These are phyloP conservation scores for Tulasnella sp. DNA, from an alignment of 768 basidiomycete genomes.

Conservation along the genomic window DNA sequence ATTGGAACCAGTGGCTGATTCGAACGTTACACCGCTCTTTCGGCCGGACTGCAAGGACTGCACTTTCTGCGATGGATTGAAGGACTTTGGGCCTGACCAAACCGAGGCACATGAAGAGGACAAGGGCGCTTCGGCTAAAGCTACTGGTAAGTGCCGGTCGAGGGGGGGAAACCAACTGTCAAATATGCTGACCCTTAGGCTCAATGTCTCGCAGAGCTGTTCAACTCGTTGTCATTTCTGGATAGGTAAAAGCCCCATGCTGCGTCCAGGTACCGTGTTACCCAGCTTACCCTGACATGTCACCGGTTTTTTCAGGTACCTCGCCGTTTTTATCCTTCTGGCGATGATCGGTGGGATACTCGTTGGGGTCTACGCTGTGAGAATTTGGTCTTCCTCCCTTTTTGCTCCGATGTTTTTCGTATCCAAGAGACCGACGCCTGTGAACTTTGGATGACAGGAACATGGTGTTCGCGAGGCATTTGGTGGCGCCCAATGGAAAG, in stretches of 20 bases:
- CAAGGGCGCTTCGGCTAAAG: neutral
- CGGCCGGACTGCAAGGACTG: slow-evolving; percentile 5
- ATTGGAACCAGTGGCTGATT: neutral
- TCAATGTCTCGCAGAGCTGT: neutral
- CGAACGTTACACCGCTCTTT: slow-evolving; percentile 3
- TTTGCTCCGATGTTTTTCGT: neutral
- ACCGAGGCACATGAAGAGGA: neutral
- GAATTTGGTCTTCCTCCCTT: neutral
- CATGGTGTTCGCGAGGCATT: slow-evolving; percentile 53
- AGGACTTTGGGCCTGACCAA: slow-evolving; percentile 3
- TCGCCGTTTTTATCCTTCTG: slow-evolving; percentile 58
- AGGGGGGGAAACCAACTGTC: neutral
- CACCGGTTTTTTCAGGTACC: slow-evolving; percentile 17
- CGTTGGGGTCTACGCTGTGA: slow-evolving; percentile 50
- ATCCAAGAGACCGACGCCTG: neutral
- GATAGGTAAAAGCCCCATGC: neutral
- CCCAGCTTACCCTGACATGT: neutral
- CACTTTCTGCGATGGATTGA: slow-evolving; percentile 13
- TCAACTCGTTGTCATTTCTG: slow-evolving; percentile 8
- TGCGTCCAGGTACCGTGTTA: neutral
- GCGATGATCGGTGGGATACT: slow-evolving; percentile 70
- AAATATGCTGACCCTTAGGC: neutral
- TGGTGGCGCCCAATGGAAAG: slow-evolving; percentile 52
- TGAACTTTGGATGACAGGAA: slow-evolving; percentile 29
- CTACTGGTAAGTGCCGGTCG: neutral